Conservation (phyloP, 2,329 filamentous ascomycete species). For the Aspergillus hiratsukae region DNA sequence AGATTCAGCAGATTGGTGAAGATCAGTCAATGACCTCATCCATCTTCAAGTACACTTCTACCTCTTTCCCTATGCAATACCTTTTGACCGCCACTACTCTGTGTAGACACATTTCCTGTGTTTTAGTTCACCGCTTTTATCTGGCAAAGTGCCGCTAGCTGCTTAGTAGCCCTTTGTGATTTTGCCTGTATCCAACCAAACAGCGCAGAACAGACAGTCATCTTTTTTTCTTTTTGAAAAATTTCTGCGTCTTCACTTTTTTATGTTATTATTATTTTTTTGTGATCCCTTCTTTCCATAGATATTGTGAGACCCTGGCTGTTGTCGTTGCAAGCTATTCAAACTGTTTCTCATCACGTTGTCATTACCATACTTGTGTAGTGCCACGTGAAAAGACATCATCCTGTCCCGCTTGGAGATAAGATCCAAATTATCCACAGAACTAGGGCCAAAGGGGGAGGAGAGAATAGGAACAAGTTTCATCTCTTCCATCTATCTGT, state of each 20-base stretch:
- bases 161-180: neutral
- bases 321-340: neutral
- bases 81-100: neutral
- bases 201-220: neutral
- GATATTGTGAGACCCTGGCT: neutral
- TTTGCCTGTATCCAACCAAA: neutral
- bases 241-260: neutral
- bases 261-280: neutral
- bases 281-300: neutral
- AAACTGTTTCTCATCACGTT: neutral
- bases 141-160: neutral
- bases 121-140: neutral
- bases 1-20: no score
- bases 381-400: neutral
- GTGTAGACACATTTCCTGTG: neutral
- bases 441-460: neutral
- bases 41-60: neutral
- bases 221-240: neutral
- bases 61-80: neutral
- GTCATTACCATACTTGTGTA: neutral
- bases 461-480: neutral
- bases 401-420: neutral
- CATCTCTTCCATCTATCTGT: neutral
- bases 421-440: neutral
- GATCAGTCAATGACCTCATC: no score